These are phyloP conservation scores for Paecilomyces formosus DNA, from an alignment of 2,329 filamentous ascomycete genomes.

Conservation along the genomic window DNA sequence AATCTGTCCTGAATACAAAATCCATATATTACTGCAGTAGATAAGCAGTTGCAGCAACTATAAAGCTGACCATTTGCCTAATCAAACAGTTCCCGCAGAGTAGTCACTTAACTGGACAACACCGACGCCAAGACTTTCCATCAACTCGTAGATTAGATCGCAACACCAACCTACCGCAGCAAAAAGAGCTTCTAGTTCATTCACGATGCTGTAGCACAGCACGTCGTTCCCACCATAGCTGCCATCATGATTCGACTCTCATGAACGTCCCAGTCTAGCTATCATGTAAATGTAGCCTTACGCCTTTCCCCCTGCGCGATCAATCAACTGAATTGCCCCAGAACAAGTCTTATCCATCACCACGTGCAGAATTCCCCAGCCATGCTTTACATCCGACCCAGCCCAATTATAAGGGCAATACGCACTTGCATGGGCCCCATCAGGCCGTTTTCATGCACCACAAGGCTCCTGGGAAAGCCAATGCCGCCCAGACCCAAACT, in stretches of 20 bases:
- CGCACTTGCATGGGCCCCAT: not conserved
- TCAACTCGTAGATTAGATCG: no score
- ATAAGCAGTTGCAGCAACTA: no score
- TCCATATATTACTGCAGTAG: no score
- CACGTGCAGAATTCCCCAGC: not conserved
- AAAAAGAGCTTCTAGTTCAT: not conserved
- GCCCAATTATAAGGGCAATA: not conserved
- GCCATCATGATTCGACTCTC: not conserved
- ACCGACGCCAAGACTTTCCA: no score
- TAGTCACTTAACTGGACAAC: no score
- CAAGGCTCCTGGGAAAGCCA: conserved; percentile 41
- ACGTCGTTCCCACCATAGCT: not conserved
- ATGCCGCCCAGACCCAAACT: conserved; percentile 72
- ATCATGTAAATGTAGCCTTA: not conserved
- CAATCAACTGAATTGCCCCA: not conserved
- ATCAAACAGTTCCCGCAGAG: no score
- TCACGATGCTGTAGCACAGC: not conserved
- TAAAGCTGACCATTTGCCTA: no score
- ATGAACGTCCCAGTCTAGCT: not conserved
- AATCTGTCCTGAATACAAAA: no score
- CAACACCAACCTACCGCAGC: no score
- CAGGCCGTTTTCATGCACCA: conserved; percentile 16
- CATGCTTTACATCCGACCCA: not conserved
- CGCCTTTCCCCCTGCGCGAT: not conserved
- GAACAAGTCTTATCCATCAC: no score